phyloP scores from a whole-genome alignment of 176 grass and related monocot genomes.

The Microstegium vimineum region DNA sequence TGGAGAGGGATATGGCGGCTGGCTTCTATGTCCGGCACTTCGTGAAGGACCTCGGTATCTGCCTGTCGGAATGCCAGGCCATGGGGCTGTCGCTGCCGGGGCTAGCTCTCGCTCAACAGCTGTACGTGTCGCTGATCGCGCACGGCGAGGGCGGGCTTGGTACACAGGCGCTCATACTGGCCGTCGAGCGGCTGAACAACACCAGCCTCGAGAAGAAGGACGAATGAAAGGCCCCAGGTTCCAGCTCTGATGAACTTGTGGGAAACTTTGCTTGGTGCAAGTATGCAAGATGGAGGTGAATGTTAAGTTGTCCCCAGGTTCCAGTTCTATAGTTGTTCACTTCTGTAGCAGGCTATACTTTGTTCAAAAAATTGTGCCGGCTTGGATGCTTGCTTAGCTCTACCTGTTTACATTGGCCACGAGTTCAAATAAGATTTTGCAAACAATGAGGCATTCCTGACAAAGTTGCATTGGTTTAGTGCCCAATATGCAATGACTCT shows the following conservation, averaged over 20 bases:
- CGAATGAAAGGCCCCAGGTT: background rate
- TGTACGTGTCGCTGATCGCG: constrained; percentile 79
- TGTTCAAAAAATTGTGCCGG: background rate
- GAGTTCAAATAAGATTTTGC: background rate
- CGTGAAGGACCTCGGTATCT: constrained; percentile 95
- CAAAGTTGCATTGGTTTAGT: background rate
- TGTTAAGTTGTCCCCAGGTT: background rate
- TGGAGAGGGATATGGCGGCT: constrained; percentile 83
- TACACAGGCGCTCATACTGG: constrained; percentile 79
- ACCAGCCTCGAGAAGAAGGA: constrained; percentile 57
- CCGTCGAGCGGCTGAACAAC: constrained; percentile 83
- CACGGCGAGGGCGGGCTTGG: constrained; percentile 81
- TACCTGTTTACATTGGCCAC: background rate
- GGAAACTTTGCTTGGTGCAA: background rate
- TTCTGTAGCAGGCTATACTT: background rate
- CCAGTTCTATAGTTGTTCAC: constrained; percentile 2
- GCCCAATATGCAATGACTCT: background rate
- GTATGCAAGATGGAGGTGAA: background rate
- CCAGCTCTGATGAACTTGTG: background rate
- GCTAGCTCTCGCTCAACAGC: constrained; percentile 77
- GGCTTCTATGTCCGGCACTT: constrained; percentile 95
- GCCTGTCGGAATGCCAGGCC: constrained; percentile 84
- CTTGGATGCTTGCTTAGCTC: background rate
- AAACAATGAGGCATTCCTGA: background rate
- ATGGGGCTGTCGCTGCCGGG: constrained; percentile 94